These are phyloP conservation scores for Arthrobotrys entomopaga DNA, from an alignment of 2,329 filamentous ascomycete species.

Conservation along the genomic window DNA sequence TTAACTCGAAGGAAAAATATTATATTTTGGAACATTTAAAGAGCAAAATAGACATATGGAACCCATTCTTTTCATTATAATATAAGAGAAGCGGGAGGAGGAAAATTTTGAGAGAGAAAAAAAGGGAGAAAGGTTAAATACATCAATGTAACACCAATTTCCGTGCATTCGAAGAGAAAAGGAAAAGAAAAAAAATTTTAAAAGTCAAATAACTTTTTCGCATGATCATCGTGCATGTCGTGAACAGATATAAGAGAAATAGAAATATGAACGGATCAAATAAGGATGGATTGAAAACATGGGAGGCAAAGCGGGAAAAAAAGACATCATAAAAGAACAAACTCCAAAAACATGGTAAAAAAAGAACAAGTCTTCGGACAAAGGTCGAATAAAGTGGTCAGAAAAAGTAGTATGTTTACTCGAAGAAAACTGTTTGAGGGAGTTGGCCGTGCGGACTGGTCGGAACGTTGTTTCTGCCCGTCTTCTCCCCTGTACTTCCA, in stretches of 20 bases:
- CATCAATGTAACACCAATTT: slow-evolving; percentile 51
- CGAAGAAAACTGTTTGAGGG: neutral
- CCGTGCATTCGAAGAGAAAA: slow-evolving; percentile 32
- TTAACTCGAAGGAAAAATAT: too few relatives aligned
- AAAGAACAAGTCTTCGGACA: neutral
- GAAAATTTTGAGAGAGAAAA: neutral
- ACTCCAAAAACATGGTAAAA: neutral
- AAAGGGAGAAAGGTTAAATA: slow-evolving; percentile 43
- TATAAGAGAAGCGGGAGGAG: neutral
- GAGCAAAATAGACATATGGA: slow-evolving; percentile 22
- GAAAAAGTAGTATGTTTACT: too few relatives aligned
- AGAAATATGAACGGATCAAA: neutral
- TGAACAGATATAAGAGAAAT: neutral
- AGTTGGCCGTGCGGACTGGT: neutral
- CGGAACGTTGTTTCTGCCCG: too few relatives aligned
- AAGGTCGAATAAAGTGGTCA: too few relatives aligned
- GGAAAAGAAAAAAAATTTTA: slow-evolving; percentile 3
- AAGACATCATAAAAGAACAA: neutral
- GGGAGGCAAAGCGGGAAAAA: neutral
- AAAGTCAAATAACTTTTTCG: neutral
- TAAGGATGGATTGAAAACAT: slow-evolving; percentile 3
- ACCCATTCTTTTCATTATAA: slow-evolving; percentile 36
- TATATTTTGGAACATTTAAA: slow-evolving; percentile 22
- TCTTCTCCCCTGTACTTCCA: too few relatives aligned
- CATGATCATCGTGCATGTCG: neutral